These are phyloP conservation scores for Cladosporium sp. DNA, from an alignment of 2,329 filamentous ascomycete genomes.

Conservation along the genomic window DNA sequence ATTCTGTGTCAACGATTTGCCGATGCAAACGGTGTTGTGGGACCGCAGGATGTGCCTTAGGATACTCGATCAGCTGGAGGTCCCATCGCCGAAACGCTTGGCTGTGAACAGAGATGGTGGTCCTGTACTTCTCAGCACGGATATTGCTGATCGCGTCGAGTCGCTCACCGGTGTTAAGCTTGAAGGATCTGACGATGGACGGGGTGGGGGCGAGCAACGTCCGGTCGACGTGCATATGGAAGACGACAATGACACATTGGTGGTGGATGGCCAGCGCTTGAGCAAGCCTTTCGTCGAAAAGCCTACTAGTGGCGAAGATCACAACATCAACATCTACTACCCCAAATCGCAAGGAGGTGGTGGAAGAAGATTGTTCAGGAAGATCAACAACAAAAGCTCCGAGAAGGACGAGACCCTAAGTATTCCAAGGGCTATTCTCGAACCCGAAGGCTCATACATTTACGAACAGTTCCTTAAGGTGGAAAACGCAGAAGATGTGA, in stretches of 20 bases:
- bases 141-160: conserved; percentile 75
- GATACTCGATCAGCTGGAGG: conserved; percentile 82
- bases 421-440: conserved; percentile 74
- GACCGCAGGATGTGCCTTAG: conserved; percentile 85
- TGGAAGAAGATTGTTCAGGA: conserved; percentile 86
- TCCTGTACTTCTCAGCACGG: conserved; percentile 69
- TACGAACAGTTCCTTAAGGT: conserved; percentile 97
- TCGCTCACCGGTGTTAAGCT: conserved; percentile 74
- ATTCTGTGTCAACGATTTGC: conserved; percentile 94
- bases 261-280: conserved; percentile 77
- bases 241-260: conserved; percentile 83
- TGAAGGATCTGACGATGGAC: conserved; percentile 65
- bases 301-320: conserved; percentile 94
- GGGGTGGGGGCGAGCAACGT: conserved; percentile 52
- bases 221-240: conserved; percentile 74
- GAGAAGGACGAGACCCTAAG: conserved; percentile 78
- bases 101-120: conserved; percentile 94
- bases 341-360: conserved; percentile 82
- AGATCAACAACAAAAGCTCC: conserved; percentile 98
- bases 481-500: conserved; percentile 96
- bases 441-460: conserved; percentile 79
- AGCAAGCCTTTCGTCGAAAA: conserved; percentile 98
- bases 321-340: conserved; percentile 98
- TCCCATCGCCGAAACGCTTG: conserved; percentile 81
- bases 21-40: conserved; percentile 97